phyloP scores from a whole-genome alignment of 202 grass and related monocot genomes.

The Tripidium arundinaceum region DNA sequence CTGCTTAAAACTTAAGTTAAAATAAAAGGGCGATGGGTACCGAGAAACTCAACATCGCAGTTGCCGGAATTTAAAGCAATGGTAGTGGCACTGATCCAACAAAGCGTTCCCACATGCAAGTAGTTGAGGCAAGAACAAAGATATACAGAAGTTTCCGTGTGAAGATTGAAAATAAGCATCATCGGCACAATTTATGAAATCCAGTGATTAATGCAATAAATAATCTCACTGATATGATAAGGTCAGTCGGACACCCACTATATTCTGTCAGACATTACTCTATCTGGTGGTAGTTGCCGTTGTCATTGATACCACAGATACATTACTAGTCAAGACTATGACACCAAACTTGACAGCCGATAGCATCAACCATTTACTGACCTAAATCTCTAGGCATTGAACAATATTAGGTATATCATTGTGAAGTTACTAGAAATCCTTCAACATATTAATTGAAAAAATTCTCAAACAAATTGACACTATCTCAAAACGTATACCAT shows the following conservation, averaged over 20 bases:
- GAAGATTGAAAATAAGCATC: slow-evolving; percentile 17
- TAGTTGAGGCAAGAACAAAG: slow-evolving; percentile 1
- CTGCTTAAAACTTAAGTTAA: slow-evolving; percentile 27
- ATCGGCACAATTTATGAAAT: background rate
- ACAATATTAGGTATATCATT: too few relatives aligned
- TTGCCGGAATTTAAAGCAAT: slow-evolving; percentile 24
- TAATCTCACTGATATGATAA: slow-evolving; percentile 17
- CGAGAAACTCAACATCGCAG: slow-evolving; percentile 18
- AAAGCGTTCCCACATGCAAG: slow-evolving; percentile 1
- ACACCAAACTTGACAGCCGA: too few relatives aligned
- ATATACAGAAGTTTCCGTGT: background rate
- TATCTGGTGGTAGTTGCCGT: background rate
- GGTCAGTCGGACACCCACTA: slow-evolving; percentile 24
- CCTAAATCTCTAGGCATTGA: too few relatives aligned
- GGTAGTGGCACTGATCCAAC: background rate
- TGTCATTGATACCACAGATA: too few relatives aligned
- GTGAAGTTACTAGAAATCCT: too few relatives aligned
- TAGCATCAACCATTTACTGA: too few relatives aligned
- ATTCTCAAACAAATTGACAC: too few relatives aligned
- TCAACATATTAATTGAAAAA: too few relatives aligned
- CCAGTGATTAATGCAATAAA: slow-evolving; percentile 31
- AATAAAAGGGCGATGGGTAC: background rate
- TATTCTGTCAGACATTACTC: slow-evolving; percentile 24
- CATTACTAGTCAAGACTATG: too few relatives aligned
- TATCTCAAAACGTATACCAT: too few relatives aligned